Base-by-base conservation (phyloP, 179 eudicot genomes). In the Heliamphora pulchella region DNA sequence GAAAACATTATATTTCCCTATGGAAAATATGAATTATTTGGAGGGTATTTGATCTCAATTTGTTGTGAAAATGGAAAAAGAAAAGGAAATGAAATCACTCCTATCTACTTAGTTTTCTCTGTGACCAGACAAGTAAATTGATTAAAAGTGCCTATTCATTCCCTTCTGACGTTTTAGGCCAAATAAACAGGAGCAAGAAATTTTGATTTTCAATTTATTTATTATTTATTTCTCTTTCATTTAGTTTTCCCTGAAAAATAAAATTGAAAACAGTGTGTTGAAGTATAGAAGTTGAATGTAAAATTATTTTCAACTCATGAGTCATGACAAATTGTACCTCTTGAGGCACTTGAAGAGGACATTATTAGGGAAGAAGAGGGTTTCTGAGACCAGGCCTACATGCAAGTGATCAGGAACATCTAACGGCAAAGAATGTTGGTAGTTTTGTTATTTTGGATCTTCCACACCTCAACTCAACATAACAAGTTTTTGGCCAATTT, bases 121-220 rank as follows among this genome's bases (percentile, higher is more conserved):
- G 41, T 9, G 3, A 66, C 13, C 44, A 66, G 10, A 66, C 14
- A 4, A 8, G 41, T 22, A 4, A 31, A 66, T 41, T 1, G 15
- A 31, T 43, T 22, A 6, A 46, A 39, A 65, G 10, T 65, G 43
- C 10, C 39, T 8, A 31, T 39, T 66, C 47, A 66, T 66, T 39
- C 31, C 41, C 1, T 39, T 66, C 71, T 66, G 47, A 31, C 5
- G 6, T 2, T 31, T 66, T 66, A 66, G 47, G 9, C 71, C n/a
- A 66, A 66, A 44, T 46, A 66, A 66, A 39, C 71, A 66, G 46
- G 41, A 64, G 68, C 68, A 64, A 64, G 68, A 64, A 22, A 64
- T 22, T 63, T 64, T 43, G 4, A 9, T 64, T 22, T 64, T 0
- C 13, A 31, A 31, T 31, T 31, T 31, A 31, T 31, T 31, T 31